phyloP scores from a whole-genome alignment of 805 yeast genomes.

The Ascoidea asiatica region DNA sequence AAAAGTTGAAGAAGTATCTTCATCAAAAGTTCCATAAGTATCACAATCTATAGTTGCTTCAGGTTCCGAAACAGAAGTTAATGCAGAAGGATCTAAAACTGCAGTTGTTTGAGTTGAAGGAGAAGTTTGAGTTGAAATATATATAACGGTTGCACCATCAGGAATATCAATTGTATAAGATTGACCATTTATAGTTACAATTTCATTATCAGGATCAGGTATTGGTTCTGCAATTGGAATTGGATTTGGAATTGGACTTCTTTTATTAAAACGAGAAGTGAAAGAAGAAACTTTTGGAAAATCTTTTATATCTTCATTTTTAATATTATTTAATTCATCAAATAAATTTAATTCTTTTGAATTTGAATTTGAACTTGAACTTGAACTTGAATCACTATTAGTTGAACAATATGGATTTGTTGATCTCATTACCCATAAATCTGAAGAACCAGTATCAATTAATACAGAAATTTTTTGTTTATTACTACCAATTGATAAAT shows the following conservation, averaged over 20 bases:
- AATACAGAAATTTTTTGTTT: slow-evolving; percentile 39
- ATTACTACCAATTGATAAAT: slow-evolving; percentile 41
- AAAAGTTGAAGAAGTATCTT: slow-evolving; percentile 20
- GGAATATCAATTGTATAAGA: neutral
- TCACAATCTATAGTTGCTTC: slow-evolving; percentile 21
- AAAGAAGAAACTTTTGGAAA: neutral
- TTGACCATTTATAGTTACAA: neutral
- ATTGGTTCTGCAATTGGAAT: neutral
- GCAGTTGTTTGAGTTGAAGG: neutral
- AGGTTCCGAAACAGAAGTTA: neutral
- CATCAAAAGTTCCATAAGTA: slow-evolving; percentile 25
- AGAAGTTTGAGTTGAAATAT: neutral
- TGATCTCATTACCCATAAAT: slow-evolving; percentile 47
- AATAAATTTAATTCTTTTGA: neutral
- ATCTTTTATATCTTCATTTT: too few relatives aligned
- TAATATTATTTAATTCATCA: neutral
- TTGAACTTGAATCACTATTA: slow-evolving; percentile 3
- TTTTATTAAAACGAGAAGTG: neutral
- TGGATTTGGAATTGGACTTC: neutral
- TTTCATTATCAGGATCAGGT: neutral
- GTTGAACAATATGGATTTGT: slow-evolving; percentile 32
- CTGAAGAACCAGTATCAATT: slow-evolving; percentile 71
- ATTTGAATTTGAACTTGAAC: neutral
- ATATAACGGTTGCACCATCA: neutral
- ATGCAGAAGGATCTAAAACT: neutral